These are phyloP conservation scores for Staphylotrichum longicolle DNA, from an alignment of 495 filamentous ascomycete species.

Conservation along the genomic window DNA sequence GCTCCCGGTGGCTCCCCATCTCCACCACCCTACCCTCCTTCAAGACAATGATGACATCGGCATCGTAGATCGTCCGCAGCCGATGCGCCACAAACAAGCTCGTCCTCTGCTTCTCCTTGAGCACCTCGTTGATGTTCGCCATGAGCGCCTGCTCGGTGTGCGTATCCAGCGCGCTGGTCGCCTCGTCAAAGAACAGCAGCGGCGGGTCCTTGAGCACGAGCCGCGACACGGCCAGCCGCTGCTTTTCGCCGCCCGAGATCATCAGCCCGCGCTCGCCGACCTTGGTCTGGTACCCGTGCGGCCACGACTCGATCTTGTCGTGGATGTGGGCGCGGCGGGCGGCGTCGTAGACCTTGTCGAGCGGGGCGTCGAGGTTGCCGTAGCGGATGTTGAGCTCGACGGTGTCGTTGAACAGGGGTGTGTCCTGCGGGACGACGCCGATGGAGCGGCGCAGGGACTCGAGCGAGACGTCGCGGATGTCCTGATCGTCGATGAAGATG, in stretches of 20 bases:
- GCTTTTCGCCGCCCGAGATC: constrained; percentile 97
- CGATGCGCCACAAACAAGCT: constrained; percentile 94
- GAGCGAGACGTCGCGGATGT: constrained; percentile 76
- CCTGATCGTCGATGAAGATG: constrained; percentile 90
- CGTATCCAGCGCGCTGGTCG: constrained; percentile 92
- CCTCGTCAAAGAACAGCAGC: constrained; percentile 95
- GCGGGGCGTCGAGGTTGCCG: constrained; percentile 76
- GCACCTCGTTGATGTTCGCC: constrained; percentile 88
- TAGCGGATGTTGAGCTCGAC: constrained; percentile 95
- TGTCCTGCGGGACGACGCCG: constrained; percentile 96
- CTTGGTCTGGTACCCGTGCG: constrained; percentile 85
- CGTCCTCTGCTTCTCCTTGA: constrained; percentile 83
- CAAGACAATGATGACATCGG: constrained; percentile 90
- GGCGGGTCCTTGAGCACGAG: constrained; percentile 90
- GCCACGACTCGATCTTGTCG: constrained; percentile 72
- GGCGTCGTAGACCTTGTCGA: constrained; percentile 68
- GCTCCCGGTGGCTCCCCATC: constrained; percentile 76
- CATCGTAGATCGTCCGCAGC: constrained; percentile 89
- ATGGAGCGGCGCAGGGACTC: constrained; percentile 83
- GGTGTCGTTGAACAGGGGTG: constrained; percentile 92
- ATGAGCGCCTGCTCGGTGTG: constrained; percentile 92
- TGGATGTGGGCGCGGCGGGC: constrained; percentile 81
- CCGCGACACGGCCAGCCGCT: constrained; percentile 82
- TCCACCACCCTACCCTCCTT: constrained; percentile 81
- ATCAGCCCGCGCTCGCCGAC: constrained; percentile 97